phyloP scores from a whole-genome alignment of 306 rosid genomes.

The Dalbergia cultrata region DNA sequence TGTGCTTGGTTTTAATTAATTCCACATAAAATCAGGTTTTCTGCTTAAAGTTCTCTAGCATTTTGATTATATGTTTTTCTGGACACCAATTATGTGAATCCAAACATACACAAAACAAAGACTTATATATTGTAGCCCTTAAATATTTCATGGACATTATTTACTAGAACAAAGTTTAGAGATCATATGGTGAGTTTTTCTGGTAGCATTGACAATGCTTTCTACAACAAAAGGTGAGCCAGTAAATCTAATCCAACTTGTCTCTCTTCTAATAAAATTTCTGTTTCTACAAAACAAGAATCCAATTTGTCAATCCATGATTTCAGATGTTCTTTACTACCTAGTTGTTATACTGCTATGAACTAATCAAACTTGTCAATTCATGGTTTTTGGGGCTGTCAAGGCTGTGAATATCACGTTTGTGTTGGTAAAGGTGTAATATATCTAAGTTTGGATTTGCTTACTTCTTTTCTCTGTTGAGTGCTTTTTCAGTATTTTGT shows the following conservation, averaged over 20 bases:
- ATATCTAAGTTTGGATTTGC: slow-evolving; percentile 19
- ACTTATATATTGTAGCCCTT: neutral
- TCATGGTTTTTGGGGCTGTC: neutral
- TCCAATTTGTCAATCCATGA: neutral
- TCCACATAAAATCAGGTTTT: neutral
- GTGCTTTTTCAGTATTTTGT: neutral
- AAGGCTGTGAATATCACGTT: neutral
- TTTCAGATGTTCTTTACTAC: neutral
- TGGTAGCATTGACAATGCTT: neutral
- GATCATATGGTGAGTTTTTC: neutral
- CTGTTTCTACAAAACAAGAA: no score
- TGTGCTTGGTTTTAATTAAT: neutral
- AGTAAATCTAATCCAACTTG: neutral
- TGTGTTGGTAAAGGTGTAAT: slow-evolving; percentile 14
- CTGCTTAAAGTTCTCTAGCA: neutral
- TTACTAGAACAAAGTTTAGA: no score
- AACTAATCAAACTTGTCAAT: neutral
- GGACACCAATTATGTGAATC: neutral
- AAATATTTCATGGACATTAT: no score
- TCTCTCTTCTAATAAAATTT: no score
- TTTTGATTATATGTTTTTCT: neutral
- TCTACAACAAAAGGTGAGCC: neutral
- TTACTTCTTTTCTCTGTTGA: slow-evolving; percentile 3
- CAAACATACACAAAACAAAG: neutral
- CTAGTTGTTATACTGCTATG: neutral